These are phyloP conservation scores for Picochlorum sp. DNA, from an alignment of 139 green algal species.

Conservation along the genomic window DNA sequence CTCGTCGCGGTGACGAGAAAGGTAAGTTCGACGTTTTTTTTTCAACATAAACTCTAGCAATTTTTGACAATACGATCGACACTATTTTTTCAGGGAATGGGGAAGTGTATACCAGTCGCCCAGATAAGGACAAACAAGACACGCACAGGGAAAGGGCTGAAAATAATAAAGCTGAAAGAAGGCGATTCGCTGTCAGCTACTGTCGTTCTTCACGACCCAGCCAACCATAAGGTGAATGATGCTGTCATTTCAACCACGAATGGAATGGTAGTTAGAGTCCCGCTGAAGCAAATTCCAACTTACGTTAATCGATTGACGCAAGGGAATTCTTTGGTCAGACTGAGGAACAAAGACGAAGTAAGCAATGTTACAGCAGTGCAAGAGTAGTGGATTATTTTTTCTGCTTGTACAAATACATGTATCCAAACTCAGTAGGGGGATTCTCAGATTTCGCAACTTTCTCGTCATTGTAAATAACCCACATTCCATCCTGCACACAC, in stretches of 20 bases:
- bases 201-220: constrained; percentile 22
- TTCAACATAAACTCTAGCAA: not conserved
- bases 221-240: constrained; percentile 2
- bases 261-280: constrained; percentile 36
- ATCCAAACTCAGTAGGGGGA: constrained; percentile 78
- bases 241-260: constrained; percentile 42
- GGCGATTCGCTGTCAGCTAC: constrained; percentile 32
- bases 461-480: constrained; percentile 96
- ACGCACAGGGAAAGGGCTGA: constrained; percentile 17
- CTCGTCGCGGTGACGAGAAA: constrained; percentile 43
- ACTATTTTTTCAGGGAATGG: constrained; percentile 28
- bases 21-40: constrained; percentile 5
- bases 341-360: constrained; percentile 37
- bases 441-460: constrained; percentile 85
- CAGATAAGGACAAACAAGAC: constrained; percentile 27
- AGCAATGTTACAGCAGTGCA: constrained; percentile 22
- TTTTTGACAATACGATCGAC: constrained; percentile 7
- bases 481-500: constrained; percentile 42
- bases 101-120: constrained; percentile 28
- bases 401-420: constrained; percentile 89
- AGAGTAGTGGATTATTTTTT: constrained; percentile 1
- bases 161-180: constrained; percentile 15
- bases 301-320: constrained; percentile 11
- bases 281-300: constrained; percentile 10
- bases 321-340: constrained; percentile 25